Evolutionary conservation across 306 rosid species (phyloP).

Genomic region (Pterocarpus santalinus): DNA sequence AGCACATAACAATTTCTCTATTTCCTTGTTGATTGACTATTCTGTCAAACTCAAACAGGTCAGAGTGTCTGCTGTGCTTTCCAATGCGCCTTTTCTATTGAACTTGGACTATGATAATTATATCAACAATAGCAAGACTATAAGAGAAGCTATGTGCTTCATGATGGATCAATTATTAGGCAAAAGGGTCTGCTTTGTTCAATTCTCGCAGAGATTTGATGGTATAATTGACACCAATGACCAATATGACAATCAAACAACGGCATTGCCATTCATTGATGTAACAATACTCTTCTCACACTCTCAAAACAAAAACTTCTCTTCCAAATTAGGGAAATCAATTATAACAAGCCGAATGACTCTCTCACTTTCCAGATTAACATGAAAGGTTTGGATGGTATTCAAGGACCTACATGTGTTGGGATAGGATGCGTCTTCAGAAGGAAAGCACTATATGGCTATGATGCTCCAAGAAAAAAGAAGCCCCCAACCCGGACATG

Average conservation of each 20-base stretch:
- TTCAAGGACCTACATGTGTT: conserved; percentile 81
- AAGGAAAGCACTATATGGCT: conserved; percentile 80
- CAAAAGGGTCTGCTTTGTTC: conserved; percentile 70
- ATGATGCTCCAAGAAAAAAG: conserved; percentile 69
- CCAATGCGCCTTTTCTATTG: conserved; percentile 74
- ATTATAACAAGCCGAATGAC: background rate
- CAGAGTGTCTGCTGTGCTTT: conserved; percentile 73
- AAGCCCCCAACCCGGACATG: conserved; percentile 71
- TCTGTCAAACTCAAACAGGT: conserved; percentile 52
- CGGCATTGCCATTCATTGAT: conserved; percentile 66
- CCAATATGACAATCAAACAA: conserved; percentile 53
- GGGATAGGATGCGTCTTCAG: conserved; percentile 80
- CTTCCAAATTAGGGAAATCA: conserved; percentile 7
- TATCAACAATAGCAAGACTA: conserved; percentile 72
- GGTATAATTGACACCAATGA: conserved; percentile 46
- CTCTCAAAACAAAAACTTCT: background rate
- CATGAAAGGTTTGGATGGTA: conserved; percentile 86
- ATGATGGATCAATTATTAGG: conserved; percentile 76
- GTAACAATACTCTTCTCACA: conserved; percentile 48
- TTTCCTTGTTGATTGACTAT: background rate
- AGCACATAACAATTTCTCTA: conserved; percentile 7
- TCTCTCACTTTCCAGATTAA: conserved; percentile 56
- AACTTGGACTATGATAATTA: conserved; percentile 75
- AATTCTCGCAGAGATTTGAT: conserved; percentile 69
- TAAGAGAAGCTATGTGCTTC: conserved; percentile 87